Base-by-base conservation (phyloP, 352 stramenopile genomes). In the Phytopythium sindhum region DNA sequence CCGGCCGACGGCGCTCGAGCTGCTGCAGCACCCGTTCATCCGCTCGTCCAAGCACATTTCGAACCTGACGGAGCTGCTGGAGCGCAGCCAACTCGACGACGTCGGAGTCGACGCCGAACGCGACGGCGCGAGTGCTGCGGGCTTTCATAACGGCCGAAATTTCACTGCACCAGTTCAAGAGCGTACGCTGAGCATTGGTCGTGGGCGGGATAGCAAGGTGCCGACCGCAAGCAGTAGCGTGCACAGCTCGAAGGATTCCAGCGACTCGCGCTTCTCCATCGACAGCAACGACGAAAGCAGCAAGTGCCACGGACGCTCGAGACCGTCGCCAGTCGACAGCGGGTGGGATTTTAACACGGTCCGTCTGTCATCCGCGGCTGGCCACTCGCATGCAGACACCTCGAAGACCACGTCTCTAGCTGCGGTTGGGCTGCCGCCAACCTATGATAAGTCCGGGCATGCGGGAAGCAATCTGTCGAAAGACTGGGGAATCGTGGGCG, bases 11-110 rank as follows among this genome's bases (percentile, higher is more conserved):
- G 89, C 90, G 0, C 68, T 68, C 4, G 88, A 97, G 57, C 69
- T 98, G 63, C 77, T 98, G 1, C 45, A 80, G 23, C 91, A 97
- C 52, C 84, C 88, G n/a, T 96, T 96, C 57, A 95, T 97, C 42
- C 72, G 71, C 17, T 73, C 73, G 17, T 75, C 86, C 37, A 90
- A 89, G 57, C 76, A 85, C 57, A 75, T 94, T 33, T 84, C 85
- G 21, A 77, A 88, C 60, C 73, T 95, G 9, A 84, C 73, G 24
- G 81, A 93, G 59, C 72, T 95, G 44, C 66, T 95, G 55, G 74
- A 87, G 53, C 69, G 69, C 39, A 76, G 70, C 19, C 69, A 73
- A 48, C 68, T 84, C 54, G 70, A 71, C 54, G 61, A 53, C 17
- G 26, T 11, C 1, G 39, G 12, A 9, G 15, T 21, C 6, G 39